Evolutionary conservation across 768 basidiomycete species (phyloP).

Genomic region (Hirschioporus abietinus): DNA sequence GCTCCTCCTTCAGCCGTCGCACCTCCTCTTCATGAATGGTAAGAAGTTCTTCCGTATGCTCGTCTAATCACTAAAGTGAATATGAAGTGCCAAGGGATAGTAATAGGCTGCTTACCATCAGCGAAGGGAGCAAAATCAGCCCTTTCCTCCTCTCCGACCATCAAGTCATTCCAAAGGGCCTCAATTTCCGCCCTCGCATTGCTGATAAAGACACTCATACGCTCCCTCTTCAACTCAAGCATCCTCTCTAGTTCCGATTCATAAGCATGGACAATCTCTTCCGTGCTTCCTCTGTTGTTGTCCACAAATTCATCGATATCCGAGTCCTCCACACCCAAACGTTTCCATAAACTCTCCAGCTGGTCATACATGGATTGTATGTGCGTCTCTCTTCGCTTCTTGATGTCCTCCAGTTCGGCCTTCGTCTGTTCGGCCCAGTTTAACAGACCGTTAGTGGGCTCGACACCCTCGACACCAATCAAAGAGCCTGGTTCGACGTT

Average conservation of each 20-base stretch:
- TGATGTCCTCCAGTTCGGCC: conserved; percentile 62
- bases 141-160: conserved; percentile 79
- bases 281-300: conserved; percentile 69
- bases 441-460: conserved; percentile 73
- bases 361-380: conserved; percentile 95
- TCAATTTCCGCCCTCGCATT: conserved; percentile 80
- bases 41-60: conserved; percentile 85
- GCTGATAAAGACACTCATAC: conserved; percentile 79
- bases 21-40: conserved; percentile 84
- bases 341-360: conserved; percentile 84
- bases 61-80: conserved; percentile 42
- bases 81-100: conserved; percentile 5
- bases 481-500: conserved; percentile 30
- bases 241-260: conserved; percentile 88
- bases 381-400: conserved; percentile 67
- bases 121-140: conserved; percentile 75
- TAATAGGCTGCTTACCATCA: conserved; percentile 53
- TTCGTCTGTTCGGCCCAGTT: conserved; percentile 60
- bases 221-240: conserved; percentile 81
- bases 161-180: conserved; percentile 78
- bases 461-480: conserved; percentile 65
- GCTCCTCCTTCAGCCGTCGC: conserved; percentile 73
- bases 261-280: conserved; percentile 73
- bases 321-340: conserved; percentile 72
- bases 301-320: conserved; percentile 95